phyloP scores from a whole-genome alignment of 495 filamentous ascomycete species.

The Cairneyella variabilis region DNA sequence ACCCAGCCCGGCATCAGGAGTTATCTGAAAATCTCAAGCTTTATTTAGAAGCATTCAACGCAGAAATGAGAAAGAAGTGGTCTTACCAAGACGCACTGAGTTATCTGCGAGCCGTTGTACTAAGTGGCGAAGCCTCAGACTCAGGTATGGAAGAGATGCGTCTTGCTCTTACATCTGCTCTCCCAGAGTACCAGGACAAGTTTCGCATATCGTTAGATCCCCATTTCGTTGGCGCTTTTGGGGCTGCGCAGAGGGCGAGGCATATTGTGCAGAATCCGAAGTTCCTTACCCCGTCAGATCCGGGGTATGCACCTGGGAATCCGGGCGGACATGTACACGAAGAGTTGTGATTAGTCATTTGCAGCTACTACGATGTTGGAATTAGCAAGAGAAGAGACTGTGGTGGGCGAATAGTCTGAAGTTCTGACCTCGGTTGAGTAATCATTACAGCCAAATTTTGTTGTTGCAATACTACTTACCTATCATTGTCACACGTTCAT shows the following conservation, averaged over 20 bases:
- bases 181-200: conserved; percentile 3
- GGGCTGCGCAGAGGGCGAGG: neutral
- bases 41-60: neutral
- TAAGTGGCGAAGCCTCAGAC: conserved; percentile 3
- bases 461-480: no score
- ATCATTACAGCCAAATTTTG: neutral
- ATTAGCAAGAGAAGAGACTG: neutral
- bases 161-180: neutral
- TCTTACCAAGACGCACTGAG: neutral
- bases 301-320: neutral
- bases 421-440: neutral
- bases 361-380: neutral
- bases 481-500: no score
- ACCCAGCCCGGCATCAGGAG: neutral
- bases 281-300: no score
- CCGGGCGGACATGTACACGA: neutral
- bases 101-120: neutral
- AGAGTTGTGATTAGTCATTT: neutral
- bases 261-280: neutral
- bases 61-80: neutral
- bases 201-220: neutral
- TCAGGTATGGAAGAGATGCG: conserved; percentile 2
- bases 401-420: neutral
- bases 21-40: neutral
- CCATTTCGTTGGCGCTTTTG: conserved; percentile 1